These are phyloP conservation scores for Immersiporthe knoxdaviesiana DNA, from an alignment of 2,329 filamentous ascomycete species.

Conservation along the genomic window DNA sequence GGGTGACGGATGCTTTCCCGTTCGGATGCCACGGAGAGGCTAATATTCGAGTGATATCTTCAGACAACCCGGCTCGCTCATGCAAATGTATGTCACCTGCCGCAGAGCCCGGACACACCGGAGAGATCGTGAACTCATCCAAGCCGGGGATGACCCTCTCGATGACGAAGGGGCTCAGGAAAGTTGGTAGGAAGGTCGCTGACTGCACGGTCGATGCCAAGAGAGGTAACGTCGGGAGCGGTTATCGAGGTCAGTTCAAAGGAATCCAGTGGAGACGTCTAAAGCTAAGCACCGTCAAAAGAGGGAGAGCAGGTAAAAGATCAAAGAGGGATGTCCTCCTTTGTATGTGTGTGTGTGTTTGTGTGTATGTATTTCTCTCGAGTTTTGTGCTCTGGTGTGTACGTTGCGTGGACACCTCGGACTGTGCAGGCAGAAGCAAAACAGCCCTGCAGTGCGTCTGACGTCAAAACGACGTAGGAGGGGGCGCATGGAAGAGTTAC, in stretches of 20 bases:
- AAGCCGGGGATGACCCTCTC: background rate
- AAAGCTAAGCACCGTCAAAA: too few relatives aligned
- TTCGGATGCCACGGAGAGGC: conserved; percentile 9
- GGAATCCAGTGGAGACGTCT: background rate
- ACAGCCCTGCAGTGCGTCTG: background rate
- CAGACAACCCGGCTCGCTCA: background rate
- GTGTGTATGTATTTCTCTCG: too few relatives aligned
- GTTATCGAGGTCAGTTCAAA: background rate
- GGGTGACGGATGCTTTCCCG: background rate
- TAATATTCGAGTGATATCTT: background rate
- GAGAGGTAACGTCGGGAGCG: background rate
- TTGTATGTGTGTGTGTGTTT: too few relatives aligned
- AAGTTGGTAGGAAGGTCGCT: background rate
- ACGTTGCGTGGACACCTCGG: background rate
- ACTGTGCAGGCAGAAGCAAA: background rate
- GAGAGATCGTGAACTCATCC: background rate
- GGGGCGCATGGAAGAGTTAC: background rate
- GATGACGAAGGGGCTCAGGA: background rate
- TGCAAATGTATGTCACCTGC: background rate
- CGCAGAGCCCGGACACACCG: background rate
- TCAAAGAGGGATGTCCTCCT: background rate
- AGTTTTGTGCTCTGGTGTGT: background rate
- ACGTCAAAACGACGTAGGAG: background rate
- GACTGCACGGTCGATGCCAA: background rate
- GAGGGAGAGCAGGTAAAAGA: background rate